Conservation (phyloP, 2,329 filamentous ascomycete genomes). For the Trichoderma sp. region DNA sequence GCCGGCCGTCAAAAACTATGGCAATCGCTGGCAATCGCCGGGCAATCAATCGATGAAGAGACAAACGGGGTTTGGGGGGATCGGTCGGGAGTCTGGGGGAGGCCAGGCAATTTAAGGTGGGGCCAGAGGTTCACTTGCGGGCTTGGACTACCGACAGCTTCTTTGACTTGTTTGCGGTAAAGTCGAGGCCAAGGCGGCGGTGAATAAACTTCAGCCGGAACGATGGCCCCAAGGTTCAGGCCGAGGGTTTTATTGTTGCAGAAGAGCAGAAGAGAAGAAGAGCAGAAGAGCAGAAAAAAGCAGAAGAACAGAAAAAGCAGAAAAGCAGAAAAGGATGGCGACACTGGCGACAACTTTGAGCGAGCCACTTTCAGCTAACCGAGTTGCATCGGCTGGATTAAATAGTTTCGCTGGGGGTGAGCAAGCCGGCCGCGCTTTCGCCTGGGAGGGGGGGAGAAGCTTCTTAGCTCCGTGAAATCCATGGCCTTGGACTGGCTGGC, state of each 20-base stretch:
- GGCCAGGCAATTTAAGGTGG: conserved; percentile 9
- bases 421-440: not conserved
- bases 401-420: not conserved
- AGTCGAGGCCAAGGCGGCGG: conserved; percentile 4
- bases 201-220: conserved; percentile 17
- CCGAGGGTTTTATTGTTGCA: not conserved
- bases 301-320: not conserved
- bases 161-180: conserved; percentile 17
- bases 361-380: too few species aligned
- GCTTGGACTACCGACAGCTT: conserved; percentile 14
- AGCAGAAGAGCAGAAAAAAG: not conserved
- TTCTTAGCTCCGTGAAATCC: not conserved
- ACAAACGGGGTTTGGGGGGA: not conserved
- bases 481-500: too few species aligned
- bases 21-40: not conserved
- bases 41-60: not conserved
- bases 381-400: not conserved
- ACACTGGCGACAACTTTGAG: too few species aligned
- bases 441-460: not conserved
- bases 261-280: too few species aligned
- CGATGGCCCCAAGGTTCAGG: not conserved
- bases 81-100: not conserved
- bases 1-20: not conserved
- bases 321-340: too few species aligned
- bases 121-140: conserved; percentile 1